Evolutionary conservation across 2,329 filamentous ascomycete genomes (phyloP).

Genomic region (Hortaea werneckii): DNA sequence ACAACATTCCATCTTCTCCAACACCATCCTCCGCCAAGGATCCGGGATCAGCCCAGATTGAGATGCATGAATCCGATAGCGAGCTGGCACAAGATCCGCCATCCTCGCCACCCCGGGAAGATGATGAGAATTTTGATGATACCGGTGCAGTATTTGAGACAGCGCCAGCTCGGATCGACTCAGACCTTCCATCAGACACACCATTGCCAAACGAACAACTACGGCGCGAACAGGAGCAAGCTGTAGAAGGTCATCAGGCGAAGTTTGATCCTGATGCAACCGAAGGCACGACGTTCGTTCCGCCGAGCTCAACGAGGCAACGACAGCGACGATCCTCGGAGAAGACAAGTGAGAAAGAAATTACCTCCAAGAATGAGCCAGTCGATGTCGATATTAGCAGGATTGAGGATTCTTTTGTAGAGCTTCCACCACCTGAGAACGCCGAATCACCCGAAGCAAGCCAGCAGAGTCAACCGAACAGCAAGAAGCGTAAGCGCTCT

Average conservation of each 20-base stretch:
- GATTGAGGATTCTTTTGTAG: slow-evolving; percentile 29
- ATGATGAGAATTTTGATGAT: not conserved
- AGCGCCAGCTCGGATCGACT: not conserved
- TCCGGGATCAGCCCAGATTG: slow-evolving; percentile 1
- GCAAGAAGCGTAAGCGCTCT: slow-evolving; percentile 21
- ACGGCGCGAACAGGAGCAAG: slow-evolving; percentile 2
- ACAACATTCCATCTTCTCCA: slow-evolving; percentile 43
- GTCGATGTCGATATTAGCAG: slow-evolving; percentile 21
- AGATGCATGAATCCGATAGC: not conserved
- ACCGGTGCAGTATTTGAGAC: not conserved
- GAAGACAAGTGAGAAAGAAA: not conserved
- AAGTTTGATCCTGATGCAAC: not conserved
- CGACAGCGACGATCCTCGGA: not conserved
- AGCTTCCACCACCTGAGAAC: slow-evolving; percentile 1
- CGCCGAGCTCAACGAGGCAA: not conserved
- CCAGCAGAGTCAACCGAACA: slow-evolving; percentile 4
- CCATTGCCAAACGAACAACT: slow-evolving; percentile 1
- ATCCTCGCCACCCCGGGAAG: slow-evolving; percentile 1
- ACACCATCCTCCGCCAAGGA: slow-evolving; percentile 29
- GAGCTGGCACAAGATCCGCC: not conserved
- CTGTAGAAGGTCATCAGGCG: not conserved
- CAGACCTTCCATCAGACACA: slow-evolving; percentile 1
- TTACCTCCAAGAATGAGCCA: not conserved
- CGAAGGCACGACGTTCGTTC: not conserved
- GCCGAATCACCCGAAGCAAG: not conserved